Percentiles rank a stretch among this genome's conserved stretches.
phyloP scores from a whole-genome alignment of 2,329 filamentous ascomycete genomes.

The Pyrenophora seminiperda region DNA sequence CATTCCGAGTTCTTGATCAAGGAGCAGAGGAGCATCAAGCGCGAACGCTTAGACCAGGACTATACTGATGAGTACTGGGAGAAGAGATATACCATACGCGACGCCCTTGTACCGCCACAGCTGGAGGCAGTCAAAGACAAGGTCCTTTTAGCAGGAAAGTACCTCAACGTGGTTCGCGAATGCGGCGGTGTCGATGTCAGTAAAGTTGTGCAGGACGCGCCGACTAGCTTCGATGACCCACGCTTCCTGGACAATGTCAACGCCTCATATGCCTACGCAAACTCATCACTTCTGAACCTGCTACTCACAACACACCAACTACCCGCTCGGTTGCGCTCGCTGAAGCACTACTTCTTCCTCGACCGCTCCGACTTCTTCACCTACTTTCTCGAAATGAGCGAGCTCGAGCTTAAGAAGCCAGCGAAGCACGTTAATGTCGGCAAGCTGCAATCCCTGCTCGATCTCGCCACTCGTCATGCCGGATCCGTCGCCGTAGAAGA shows the following conservation, averaged over 20 bases:
- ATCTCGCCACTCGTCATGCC: conserved; percentile 93
- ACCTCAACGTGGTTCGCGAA: conserved; percentile 95
- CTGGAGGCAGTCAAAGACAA: conserved; percentile 90
- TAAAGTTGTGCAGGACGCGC: conserved; percentile 86
- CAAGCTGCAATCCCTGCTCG: conserved; percentile 94
- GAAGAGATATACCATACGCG: conserved; percentile 91
- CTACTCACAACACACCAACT: conserved; percentile 91
- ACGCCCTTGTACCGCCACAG: conserved; percentile 89
- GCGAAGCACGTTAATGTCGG: conserved; percentile 86
- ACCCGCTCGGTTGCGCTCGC: conserved; percentile 80
- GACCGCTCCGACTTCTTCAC: conserved; percentile 98
- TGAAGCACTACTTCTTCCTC: conserved; percentile 99
- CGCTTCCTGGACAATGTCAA: conserved; percentile 96
- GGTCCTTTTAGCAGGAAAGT: conserved; percentile 93
- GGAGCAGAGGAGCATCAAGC: conserved; percentile 91
- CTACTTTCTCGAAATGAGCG: conserved; percentile 91
- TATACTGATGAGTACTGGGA: conserved; percentile 99
- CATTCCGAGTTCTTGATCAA: conserved; percentile 94
- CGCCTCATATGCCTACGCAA: conserved; percentile 90
- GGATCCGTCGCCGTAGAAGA: conserved; percentile 92
- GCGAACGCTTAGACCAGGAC: conserved; percentile 89
- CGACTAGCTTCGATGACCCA: conserved; percentile 86
- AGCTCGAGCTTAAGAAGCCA: conserved; percentile 87
- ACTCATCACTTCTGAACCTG: conserved; percentile 87
- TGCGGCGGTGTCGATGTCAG: conserved; percentile 95